Evolutionary conservation across 208 protist genomes (phyloP), one percentile per base, ranked within the genome.

Genomic region (Angomonas deanei): DNA sequence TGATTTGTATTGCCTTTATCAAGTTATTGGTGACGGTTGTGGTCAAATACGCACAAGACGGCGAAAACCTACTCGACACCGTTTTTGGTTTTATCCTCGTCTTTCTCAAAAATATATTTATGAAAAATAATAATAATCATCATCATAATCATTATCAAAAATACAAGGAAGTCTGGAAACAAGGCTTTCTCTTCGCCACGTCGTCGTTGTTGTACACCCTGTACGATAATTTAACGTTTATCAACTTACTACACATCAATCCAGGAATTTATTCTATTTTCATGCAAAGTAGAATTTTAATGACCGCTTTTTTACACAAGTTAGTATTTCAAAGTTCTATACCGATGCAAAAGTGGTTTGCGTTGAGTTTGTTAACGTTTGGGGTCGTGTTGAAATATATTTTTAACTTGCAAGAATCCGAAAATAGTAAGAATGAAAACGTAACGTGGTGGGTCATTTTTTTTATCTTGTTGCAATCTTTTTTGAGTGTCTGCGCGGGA

Each of bases 141-240:
- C 77, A 49, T 71, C 73, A 5, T 64, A 88, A 54, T 74, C 75
- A 0, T 47, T 84, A 0, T 65, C 54, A 0, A 57, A 58, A 1
- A 1, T 62, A 76, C 0, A 10, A 58, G 6, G 63, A 56, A 32
- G 32, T 83, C 26, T 92, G 79, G 80, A 52, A 58, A 13, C 66
- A 66, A 11, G 76, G 85, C 21, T 30, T 79, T 2, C 36, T 68
- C 10, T 91, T 85, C 61, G 54, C 77, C 10, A 47, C 88, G 0
- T 73, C 81, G 0, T 70, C 86, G 3, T 48, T 86, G 17, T 61
- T 88, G n/a, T 94, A 94, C 65, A 78, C 77, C 3, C 61, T 94
- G 13, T 91, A 91, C 70, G 88, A 94, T 73, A 93, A 93, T 67
- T 17, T 94, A 19, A 90, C 82, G 1, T 94, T 84, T 58, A 53